These are phyloP conservation scores for Magnolia changhungtana DNA, from an alignment of 164 flowering plant genomes.

Conservation along the genomic window DNA sequence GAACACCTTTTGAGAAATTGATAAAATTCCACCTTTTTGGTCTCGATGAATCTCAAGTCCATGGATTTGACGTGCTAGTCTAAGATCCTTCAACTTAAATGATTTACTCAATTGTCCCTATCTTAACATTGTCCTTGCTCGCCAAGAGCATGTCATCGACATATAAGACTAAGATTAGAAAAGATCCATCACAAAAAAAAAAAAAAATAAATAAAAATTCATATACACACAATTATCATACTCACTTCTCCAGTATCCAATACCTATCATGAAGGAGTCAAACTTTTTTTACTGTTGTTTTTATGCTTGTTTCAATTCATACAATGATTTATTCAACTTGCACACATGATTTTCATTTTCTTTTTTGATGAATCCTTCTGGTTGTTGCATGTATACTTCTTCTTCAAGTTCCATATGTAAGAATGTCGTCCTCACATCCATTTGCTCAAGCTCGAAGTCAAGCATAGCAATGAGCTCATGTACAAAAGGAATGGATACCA, in stretches of 20 bases:
- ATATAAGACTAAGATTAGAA: constrained; percentile 4
- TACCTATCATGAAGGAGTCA: neutral
- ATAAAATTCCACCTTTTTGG: neutral
- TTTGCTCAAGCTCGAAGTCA: no score
- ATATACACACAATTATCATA: neutral
- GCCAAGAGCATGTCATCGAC: constrained; percentile 1
- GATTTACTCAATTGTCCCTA: constrained; percentile 1
- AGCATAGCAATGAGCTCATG: no score
- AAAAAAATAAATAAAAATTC: neutral
- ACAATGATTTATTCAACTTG: neutral
- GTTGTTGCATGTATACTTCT: no score
- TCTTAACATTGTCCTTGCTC: neutral
- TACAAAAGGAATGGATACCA: no score
- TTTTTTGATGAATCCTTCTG: no score
- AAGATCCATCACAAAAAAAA: neutral
- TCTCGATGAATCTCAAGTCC: neutral
- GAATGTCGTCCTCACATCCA: no score
- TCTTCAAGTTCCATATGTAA: no score
- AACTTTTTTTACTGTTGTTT: neutral
- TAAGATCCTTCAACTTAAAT: neutral
- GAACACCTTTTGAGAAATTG: neutral
- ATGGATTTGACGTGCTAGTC: constrained; percentile 3
- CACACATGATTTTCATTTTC: neutral
- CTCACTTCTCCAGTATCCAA: neutral
- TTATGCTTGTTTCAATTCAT: neutral